Percentiles rank a stretch among this genome's conserved stretches.
Evolutionary conservation across 768 basidiomycete species (phyloP).

Genomic region (Russula sp.): DNA sequence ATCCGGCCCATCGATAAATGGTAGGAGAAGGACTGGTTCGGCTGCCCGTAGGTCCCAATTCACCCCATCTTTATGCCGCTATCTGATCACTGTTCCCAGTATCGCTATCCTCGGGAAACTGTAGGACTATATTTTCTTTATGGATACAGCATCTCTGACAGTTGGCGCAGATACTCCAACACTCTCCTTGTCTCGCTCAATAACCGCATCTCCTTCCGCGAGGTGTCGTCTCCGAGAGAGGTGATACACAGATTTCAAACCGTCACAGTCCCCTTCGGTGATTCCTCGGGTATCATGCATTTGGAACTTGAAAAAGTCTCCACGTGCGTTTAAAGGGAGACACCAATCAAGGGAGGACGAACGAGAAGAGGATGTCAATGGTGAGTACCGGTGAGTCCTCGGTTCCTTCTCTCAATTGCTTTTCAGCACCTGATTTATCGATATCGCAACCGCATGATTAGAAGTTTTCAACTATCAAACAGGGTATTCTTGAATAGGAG

Average conservation of each 20-base stretch:
- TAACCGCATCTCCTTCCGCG: slow-evolving; percentile 8
- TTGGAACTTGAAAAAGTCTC: background rate
- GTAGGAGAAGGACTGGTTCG: slow-evolving; percentile 6
- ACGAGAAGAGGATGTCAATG: background rate
- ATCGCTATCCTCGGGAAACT: slow-evolving; percentile 5
- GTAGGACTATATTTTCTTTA: background rate
- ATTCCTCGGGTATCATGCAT: too few species aligned
- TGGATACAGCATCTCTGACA: background rate
- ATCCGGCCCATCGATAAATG: background rate
- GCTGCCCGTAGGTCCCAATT: slow-evolving; percentile 3
- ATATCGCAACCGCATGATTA: background rate
- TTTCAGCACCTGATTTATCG: background rate
- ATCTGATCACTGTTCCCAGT: background rate
- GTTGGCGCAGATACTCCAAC: too few species aligned
- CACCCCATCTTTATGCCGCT: too few species aligned
- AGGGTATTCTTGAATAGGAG: too few species aligned
- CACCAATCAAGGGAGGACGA: background rate
- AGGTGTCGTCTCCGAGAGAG: background rate
- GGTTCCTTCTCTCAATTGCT: background rate
- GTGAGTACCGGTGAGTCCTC: background rate
- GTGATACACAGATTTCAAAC: background rate
- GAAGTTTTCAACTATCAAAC: too few species aligned
- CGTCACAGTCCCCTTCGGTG: too few species aligned
- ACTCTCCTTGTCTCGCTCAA: slow-evolving; percentile 13
- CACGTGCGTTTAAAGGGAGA: background rate